Base-by-base conservation (phyloP, 768 basidiomycete genomes). In the Chalciporus piperatus region DNA sequence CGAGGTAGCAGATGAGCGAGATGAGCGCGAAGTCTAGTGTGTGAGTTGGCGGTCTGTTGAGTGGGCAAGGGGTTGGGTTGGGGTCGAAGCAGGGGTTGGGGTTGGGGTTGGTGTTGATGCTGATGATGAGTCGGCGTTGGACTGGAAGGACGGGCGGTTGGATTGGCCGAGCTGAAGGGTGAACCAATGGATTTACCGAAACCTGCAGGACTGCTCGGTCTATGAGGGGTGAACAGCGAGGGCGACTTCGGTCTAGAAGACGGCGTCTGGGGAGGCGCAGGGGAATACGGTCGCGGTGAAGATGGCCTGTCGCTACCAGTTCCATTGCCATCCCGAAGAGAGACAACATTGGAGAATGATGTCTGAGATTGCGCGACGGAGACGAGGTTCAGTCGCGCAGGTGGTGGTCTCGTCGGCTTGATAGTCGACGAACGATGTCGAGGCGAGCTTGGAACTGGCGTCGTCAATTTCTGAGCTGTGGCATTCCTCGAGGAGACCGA, bases 1-100 rank as follows among this genome's bases (percentile, higher is more conserved):
- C 77, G 74, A 11, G 85, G 83, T 8, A 87, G 71, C 46, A 87
- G 74, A 27, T 84, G 80, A 25, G 77, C 75, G 1, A 86, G 69
- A 47, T 83, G 84, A 0, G 80, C 76, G 39, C 81, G 82, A n/a
- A 86, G 57, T 9, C 74, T 74, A 30, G 54, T 52, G 6, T 47
- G 27, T 9, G 44, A 54, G 10, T 4, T 45, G 6, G 41, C 19
- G 11, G 55, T 17, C 10, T 14, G n/a, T 9, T 38, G 49, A 8
- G 45, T 48, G 20, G 52, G 48, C 19, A 40, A 17, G 41, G 38
- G 17, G 20, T 53, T 33, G 9, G 25, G 25, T 13, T 47, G 45
- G n/a, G 33, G 8, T 14, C 12, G 23, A 19, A 9, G 35, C n/a
- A 16, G 16, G n/a, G 35, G n/a, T 37, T n/a, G 35, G 14, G 33